Evolutionary conservation across 352 stramenopile genomes (phyloP).

Genomic region (Thalassiosira hispida): DNA sequence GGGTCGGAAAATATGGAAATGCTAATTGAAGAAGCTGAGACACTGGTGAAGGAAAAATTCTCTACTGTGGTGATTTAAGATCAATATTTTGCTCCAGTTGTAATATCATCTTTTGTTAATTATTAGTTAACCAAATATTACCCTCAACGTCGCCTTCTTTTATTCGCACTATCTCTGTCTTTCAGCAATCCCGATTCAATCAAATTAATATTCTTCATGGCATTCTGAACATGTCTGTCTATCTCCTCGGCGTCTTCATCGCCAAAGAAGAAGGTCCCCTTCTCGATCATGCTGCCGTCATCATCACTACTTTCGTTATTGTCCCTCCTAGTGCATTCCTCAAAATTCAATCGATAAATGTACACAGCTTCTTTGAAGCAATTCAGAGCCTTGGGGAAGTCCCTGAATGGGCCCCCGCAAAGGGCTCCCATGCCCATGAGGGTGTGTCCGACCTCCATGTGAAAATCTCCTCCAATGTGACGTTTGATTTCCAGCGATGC

Average conservation of each 20-base stretch:
- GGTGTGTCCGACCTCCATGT: conserved; percentile 37
- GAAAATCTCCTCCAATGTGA: conserved; percentile 34
- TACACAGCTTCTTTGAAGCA: conserved; percentile 59
- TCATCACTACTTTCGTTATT: background rate
- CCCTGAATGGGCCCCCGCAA: conserved; percentile 32
- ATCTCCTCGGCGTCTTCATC: conserved; percentile 29
- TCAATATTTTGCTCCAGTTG: conserved; percentile 4
- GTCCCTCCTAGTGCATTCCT: conserved; percentile 18
- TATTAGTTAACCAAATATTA: too few species aligned
- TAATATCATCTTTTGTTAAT: background rate
- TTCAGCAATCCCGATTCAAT: conserved; percentile 43
- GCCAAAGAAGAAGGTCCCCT: conserved; percentile 25
- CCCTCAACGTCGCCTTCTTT: background rate
- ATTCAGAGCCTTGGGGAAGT: conserved; percentile 32
- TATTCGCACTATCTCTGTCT: conserved; percentile 27
- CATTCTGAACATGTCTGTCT: conserved; percentile 36
- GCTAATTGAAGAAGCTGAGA: conserved; percentile 7
- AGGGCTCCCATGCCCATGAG: conserved; percentile 55
- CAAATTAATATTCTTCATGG: conserved; percentile 49
- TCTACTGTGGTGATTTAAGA: background rate
- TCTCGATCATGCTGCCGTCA: background rate
- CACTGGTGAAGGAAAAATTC: background rate
- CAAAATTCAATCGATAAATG: conserved; percentile 41
- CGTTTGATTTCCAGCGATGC: conserved; percentile 46
- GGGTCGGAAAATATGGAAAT: conserved; percentile 17